Evolutionary conservation across 2,329 filamentous ascomycete genomes (phyloP).

Genomic region (Aphanocladium album): DNA sequence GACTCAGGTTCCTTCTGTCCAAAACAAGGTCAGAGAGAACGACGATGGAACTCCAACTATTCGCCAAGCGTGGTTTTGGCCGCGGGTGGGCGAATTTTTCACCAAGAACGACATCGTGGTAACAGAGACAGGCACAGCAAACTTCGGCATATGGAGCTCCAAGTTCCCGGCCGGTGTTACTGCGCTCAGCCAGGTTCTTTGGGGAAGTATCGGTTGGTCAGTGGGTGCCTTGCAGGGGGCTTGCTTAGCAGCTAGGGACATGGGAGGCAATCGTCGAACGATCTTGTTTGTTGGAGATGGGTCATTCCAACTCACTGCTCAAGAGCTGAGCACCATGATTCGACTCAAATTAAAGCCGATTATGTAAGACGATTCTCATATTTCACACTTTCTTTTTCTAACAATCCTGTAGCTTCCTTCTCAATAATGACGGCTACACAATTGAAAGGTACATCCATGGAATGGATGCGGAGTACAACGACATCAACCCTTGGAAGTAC

Average conservation of each 20-base stretch:
- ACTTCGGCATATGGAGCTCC: slow-evolving; percentile 85
- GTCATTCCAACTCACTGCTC: slow-evolving; percentile 76
- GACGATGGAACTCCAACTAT: slow-evolving; percentile 42
- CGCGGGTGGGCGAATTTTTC: slow-evolving; percentile 67
- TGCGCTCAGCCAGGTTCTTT: slow-evolving; percentile 71
- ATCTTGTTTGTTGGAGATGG: slow-evolving; percentile 89
- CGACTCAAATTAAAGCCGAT: slow-evolving; percentile 69
- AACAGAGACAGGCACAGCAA: slow-evolving; percentile 82
- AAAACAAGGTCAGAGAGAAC: slow-evolving; percentile 43
- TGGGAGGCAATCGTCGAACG: slow-evolving; percentile 54
- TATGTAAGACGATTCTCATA: slow-evolving; percentile 50
- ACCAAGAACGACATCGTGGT: slow-evolving; percentile 70
- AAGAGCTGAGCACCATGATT: slow-evolving; percentile 82
- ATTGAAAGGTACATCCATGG: slow-evolving; percentile 88
- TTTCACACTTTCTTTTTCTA: background rate
- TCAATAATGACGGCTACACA: slow-evolving; percentile 85
- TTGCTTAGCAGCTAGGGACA: slow-evolving; percentile 68
- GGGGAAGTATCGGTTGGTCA: slow-evolving; percentile 63
- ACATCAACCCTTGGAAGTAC: slow-evolving; percentile 71
- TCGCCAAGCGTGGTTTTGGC: slow-evolving; percentile 74
- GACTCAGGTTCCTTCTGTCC: slow-evolving; percentile 46
- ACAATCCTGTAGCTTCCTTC: slow-evolving; percentile 51
- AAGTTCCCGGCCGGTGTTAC: slow-evolving; percentile 73
- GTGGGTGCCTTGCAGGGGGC: slow-evolving; percentile 58
- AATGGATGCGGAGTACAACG: slow-evolving; percentile 74